Base-by-base conservation (phyloP, 2,329 filamentous ascomycete genomes). In the Ilyonectria mors-panacis region DNA sequence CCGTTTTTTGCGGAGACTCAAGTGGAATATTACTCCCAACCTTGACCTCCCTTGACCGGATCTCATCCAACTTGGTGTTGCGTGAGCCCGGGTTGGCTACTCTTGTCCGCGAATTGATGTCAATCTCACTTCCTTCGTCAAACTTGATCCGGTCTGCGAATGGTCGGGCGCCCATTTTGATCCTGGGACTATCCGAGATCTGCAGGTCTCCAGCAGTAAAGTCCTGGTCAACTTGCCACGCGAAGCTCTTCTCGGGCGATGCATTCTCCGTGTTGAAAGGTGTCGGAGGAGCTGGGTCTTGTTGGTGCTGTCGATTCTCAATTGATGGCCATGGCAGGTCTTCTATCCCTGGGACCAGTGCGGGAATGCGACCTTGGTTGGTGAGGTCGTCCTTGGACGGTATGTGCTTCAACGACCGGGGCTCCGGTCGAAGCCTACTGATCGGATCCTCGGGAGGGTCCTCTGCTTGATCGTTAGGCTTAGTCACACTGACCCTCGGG, bases 121-220 rank as follows among this genome's bases (percentile, higher is more conserved):
- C 72, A 1, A 79, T 59, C 39, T 77, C 73, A 55, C 75, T 78
- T 0, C 69, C 70, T n/a, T 78, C 77, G 44, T 77, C 75, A 33
- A 80, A 79, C 8, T 74, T 70, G 6, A 80, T 76, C 12, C 80
- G 78, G 55, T 77, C 76, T 12, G 75, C 80, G 62, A 81, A 81
- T 1, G 78, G 82, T 33, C 79, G 76, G 33, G 78, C 76, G 28
- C 71, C 77, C 23, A 83, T 77, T 30, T 76, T 80, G 58, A 89
- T 82, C 35, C 85, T 84, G n/a, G 87, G 87, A 67, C 87, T 89
- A 68, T 86, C 81, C 0, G 88, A 89, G 37, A 87, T 74, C 64
- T 89, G 86, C 44, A 89, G 66, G 65, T 89, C 87, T 47, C 84
- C 82, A 12, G 84, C 87, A 1, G 88, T 89, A 69, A 90, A 89